phyloP scores from a whole-genome alignment of 805 yeast genomes.

The Sporopachydermia quercuum region DNA sequence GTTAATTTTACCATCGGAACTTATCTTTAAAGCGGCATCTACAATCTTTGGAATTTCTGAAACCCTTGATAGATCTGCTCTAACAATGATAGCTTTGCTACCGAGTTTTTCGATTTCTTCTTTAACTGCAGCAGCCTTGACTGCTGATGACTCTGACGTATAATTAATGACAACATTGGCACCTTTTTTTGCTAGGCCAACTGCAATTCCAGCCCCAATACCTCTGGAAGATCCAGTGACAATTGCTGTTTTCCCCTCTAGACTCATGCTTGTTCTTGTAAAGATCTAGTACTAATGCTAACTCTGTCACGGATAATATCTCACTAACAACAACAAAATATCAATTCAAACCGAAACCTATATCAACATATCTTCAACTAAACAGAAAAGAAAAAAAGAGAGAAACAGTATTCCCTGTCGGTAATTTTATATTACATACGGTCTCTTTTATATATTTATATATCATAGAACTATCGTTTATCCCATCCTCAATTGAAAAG shows the following conservation, averaged over 20 bases:
- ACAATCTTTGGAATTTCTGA: neutral
- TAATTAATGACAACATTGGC: constrained; percentile 27
- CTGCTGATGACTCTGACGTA: constrained; percentile 8
- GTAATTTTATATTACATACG: no score
- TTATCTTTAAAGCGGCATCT: neutral
- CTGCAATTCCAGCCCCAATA: constrained; percentile 29
- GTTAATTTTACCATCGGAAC: constrained; percentile 13
- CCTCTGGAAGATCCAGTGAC: constrained; percentile 34
- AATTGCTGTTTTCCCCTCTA: constrained; percentile 23
- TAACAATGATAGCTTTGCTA: constrained; percentile 13
- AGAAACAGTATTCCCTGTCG: no score
- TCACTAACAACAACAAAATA: no score
- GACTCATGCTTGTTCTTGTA: neutral
- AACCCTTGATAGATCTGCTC: constrained; percentile 11
- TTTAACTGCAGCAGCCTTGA: constrained; percentile 4
- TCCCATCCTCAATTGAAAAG: no score
- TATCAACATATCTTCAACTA: no score
- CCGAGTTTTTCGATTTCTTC: constrained; percentile 16
- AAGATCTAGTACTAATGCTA: no score
- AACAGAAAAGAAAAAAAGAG: no score
- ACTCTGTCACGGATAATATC: no score
- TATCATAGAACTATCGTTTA: no score
- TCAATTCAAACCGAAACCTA: no score
- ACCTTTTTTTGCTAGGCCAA: constrained; percentile 26
- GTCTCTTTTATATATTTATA: no score